Evolutionary conservation across 129 eudicot species (phyloP).

Genomic region (Escallonia herrerae): DNA sequence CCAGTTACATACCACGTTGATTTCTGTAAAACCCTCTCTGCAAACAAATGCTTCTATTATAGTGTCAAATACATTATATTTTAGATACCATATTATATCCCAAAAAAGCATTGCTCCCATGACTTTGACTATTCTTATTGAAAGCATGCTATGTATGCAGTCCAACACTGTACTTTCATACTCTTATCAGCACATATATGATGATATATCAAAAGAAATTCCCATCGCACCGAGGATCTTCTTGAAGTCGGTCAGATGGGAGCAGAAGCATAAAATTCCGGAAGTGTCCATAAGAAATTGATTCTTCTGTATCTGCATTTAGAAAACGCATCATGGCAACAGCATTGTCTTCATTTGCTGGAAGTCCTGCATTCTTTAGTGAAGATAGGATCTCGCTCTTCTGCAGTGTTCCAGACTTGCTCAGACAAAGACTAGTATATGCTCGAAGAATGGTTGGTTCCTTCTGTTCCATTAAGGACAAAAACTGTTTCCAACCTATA

Average conservation of each 20-base stretch:
- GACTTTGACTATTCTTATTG: background rate
- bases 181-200: background rate
- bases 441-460: slow-evolving; percentile 96
- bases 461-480: slow-evolving; percentile 92
- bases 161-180: background rate
- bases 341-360: slow-evolving; percentile 97
- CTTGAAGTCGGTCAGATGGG: slow-evolving; percentile 92
- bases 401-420: slow-evolving; percentile 91
- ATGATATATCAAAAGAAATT: background rate
- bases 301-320: slow-evolving; percentile 80
- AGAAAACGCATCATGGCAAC: slow-evolving; percentile 97
- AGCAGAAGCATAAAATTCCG: slow-evolving; percentile 92
- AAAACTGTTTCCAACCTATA: slow-evolving; percentile 92
- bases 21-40: too few species aligned
- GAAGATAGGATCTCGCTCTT: slow-evolving; percentile 86
- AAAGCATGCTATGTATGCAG: background rate
- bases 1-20: too few species aligned
- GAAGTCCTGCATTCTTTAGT: slow-evolving; percentile 85
- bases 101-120: too few species aligned
- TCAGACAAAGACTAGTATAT: slow-evolving; percentile 83
- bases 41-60: too few species aligned
- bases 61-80: too few species aligned
- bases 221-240: slow-evolving; percentile 72
- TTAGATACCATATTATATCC: too few species aligned
- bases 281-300: slow-evolving; percentile 92